Evolutionary conservation across 495 filamentous ascomycete genomes (phyloP).

Genomic region (Xylaria grammica): DNA sequence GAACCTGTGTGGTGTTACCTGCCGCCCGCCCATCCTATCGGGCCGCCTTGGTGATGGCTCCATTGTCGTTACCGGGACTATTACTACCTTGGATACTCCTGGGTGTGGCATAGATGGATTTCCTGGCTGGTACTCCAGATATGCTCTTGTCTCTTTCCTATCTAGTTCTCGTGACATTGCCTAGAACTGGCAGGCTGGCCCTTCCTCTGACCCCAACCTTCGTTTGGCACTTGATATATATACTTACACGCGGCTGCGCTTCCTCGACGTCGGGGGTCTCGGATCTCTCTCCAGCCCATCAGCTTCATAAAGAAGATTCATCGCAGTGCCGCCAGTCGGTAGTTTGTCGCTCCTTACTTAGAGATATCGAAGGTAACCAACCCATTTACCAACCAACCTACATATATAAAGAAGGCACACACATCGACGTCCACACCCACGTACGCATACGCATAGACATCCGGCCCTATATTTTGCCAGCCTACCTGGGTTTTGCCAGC

Average conservation of each 20-base stretch:
- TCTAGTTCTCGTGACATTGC: constrained; percentile 13
- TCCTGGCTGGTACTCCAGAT: constrained; percentile 8
- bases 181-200: constrained; percentile 13
- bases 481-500: background rate
- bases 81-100: constrained; percentile 2
- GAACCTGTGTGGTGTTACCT: background rate
- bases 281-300: background rate
- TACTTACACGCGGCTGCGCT: background rate
- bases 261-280: background rate
- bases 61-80: background rate
- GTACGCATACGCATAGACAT: background rate
- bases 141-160: constrained; percentile 13
- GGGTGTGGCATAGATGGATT: background rate
- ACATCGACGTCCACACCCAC: no score
- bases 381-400: background rate
- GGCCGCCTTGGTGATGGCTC: constrained; percentile 13
- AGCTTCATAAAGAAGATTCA: constrained; percentile 12
- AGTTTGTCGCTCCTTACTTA: constrained; percentile 6
- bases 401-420: background rate
- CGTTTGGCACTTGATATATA: constrained; percentile 20
- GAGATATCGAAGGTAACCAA: background rate
- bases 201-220: constrained; percentile 3
- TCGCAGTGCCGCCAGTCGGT: background rate
- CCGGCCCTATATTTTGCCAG: no score
- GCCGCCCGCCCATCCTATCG: background rate